Evolutionary conservation across 331 rosid genomes (phyloP).

Genomic region (Telfairia occidentalis): DNA sequence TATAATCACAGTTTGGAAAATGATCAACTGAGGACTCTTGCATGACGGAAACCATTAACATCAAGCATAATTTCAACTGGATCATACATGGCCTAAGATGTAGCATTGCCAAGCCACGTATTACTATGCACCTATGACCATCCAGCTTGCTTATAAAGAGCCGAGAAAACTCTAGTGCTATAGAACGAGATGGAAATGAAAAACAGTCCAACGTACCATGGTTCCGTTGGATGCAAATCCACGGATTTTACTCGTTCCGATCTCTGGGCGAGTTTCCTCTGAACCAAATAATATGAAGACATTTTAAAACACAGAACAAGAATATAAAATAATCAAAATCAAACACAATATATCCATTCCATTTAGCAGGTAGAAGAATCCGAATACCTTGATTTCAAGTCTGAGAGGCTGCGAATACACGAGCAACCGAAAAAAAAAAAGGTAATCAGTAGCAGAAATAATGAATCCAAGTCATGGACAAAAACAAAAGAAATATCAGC

Average conservation of each 20-base stretch:
- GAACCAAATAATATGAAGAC: slow-evolving; percentile 24
- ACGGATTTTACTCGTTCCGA: slow-evolving; percentile 97
- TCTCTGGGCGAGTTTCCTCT: slow-evolving; percentile 96
- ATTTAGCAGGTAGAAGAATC: neutral
- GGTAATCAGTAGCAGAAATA: slow-evolving; percentile 29
- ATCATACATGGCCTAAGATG: neutral
- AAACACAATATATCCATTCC: slow-evolving; percentile 8
- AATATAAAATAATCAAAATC: slow-evolving; percentile 11
- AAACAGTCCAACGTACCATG: slow-evolving; percentile 44
- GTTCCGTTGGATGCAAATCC: slow-evolving; percentile 98
- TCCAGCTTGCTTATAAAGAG: neutral
- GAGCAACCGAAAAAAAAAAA: slow-evolving; percentile 17
- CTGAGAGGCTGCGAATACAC: slow-evolving; percentile 78
- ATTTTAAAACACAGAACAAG: slow-evolving; percentile 13
- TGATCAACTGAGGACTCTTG: neutral
- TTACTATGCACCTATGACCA: neutral
- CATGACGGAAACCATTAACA: slow-evolving; percentile 1
- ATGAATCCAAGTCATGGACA: neutral
- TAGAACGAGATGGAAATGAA: neutral
- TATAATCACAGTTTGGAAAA: neutral
- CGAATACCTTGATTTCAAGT: slow-evolving; percentile 89
- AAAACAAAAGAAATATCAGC: neutral
- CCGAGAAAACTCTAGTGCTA: no score
- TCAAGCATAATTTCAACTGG: neutral
- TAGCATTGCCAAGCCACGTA: slow-evolving; percentile 3